These are phyloP conservation scores for Solanum corneliomulleri DNA, from an alignment of 257 asterid genomes.

Conservation along the genomic window DNA sequence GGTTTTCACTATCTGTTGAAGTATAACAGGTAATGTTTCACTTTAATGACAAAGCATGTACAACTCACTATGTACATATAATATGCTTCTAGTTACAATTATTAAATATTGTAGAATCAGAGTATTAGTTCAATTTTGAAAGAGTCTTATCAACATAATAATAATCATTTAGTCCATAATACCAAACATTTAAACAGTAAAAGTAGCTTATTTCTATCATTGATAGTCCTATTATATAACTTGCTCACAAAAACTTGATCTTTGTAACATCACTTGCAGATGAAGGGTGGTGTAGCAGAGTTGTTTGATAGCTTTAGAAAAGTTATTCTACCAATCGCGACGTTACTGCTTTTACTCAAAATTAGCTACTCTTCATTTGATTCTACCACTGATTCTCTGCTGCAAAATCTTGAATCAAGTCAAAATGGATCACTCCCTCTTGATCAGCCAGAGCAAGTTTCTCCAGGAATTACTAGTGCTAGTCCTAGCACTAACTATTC, in stretches of 20 bases:
- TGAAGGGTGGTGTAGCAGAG: constrained; percentile 2
- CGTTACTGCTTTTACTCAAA: constrained; percentile 1
- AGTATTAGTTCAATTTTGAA: neutral
- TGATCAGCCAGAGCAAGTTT: neutral
- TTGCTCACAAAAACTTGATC: neutral
- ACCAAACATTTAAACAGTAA: neutral
- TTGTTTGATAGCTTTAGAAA: neutral
- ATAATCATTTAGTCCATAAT: neutral
- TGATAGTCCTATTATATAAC: neutral
- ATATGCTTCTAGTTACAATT: neutral
- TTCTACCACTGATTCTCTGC: neutral
- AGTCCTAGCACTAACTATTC: neutral
- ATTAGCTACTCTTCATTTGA: neutral
- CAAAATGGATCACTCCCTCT: neutral
- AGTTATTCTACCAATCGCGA: neutral
- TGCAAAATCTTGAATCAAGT: neutral
- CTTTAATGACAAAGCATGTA: neutral
- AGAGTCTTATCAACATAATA: neutral
- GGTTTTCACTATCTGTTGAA: neutral
- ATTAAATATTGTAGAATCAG: neutral
- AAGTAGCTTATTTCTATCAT: neutral
- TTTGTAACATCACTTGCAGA: neutral
- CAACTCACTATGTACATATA: neutral
- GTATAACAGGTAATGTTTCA: neutral
- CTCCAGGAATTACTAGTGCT: neutral